These are phyloP conservation scores for Chaetomium sp. DNA, from an alignment of 2,329 filamentous ascomycete species.

Conservation along the genomic window DNA sequence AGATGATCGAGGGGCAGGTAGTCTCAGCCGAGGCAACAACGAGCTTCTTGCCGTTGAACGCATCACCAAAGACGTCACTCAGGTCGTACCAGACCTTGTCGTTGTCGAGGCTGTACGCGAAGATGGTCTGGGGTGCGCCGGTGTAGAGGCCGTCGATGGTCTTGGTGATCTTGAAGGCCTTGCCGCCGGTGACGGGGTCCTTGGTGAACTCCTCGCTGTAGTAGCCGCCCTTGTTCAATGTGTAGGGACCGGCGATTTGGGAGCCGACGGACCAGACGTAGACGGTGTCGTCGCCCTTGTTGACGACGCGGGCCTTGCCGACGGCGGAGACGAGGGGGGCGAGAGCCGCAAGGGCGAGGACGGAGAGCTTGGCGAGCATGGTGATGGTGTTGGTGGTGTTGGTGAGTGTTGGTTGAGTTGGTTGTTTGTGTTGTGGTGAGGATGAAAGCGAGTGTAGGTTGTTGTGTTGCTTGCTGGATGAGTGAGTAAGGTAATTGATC, in stretches of 20 bases:
- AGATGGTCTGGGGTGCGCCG: conserved; percentile 35
- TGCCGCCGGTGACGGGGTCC: conserved; percentile 34
- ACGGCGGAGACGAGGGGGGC: conserved; percentile 23
- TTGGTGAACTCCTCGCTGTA: conserved; percentile 31
- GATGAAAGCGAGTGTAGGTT: neutral
- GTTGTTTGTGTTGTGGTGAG: neutral
- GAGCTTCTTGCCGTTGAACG: conserved; percentile 31
- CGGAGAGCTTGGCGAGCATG: conserved; percentile 21
- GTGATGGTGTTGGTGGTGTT: neutral
- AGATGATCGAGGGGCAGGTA: conserved; percentile 32
- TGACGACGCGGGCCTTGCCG: conserved; percentile 32
- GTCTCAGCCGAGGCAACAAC: conserved; percentile 26
- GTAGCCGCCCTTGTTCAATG: conserved; percentile 24
- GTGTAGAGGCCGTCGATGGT: conserved; percentile 33
- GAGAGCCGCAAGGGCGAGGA: conserved; percentile 24
- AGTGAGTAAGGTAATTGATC: no score
- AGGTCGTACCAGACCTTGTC: conserved; percentile 35
- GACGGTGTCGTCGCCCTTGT: conserved; percentile 32
- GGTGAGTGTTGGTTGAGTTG: neutral
- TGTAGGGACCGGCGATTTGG: conserved; percentile 23
- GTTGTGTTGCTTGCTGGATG: neutral
- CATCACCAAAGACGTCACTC: conserved; percentile 35
- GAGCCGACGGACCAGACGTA: conserved; percentile 36
- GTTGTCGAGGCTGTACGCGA: conserved; percentile 34
- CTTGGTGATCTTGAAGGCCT: conserved; percentile 34